Conservation (phyloP, 2,329 filamentous ascomycete species). For the Fusarium sp. region DNA sequence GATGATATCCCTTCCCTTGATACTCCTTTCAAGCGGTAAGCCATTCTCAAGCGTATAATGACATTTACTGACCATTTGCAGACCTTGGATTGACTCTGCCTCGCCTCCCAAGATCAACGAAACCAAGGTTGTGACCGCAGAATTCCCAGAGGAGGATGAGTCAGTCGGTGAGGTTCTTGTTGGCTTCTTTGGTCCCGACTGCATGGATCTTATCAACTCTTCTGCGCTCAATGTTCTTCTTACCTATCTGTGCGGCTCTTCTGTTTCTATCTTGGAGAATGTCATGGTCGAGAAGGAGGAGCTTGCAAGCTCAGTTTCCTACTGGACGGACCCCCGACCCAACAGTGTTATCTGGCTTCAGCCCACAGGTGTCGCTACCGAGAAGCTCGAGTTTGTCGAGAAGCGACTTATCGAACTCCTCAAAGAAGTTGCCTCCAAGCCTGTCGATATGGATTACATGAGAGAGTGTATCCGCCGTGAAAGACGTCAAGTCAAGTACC, state of each 20-base stretch:
- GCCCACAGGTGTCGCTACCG: slow-evolving; percentile 86
- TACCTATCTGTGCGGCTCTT: slow-evolving; percentile 91
- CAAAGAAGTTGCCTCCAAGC: slow-evolving; percentile 80
- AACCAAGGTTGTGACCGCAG: slow-evolving; percentile 80
- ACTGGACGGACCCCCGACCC: slow-evolving; percentile 82
- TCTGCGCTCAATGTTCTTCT: slow-evolving; percentile 84
- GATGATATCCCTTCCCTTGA: slow-evolving; percentile 81
- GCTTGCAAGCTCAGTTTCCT: slow-evolving; percentile 85
- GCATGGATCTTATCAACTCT: slow-evolving; percentile 73
- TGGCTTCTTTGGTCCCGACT: slow-evolving; percentile 87
- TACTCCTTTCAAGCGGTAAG: slow-evolving; percentile 76
- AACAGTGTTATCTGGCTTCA: slow-evolving; percentile 88
- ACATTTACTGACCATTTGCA: slow-evolving; percentile 39
- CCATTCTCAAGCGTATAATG: rapidly evolving
- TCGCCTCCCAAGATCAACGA: slow-evolving; percentile 78
- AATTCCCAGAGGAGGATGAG: slow-evolving; percentile 97
- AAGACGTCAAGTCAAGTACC: slow-evolving; percentile 82
- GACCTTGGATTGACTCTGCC: slow-evolving; percentile 89
- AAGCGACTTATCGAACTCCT: slow-evolving; percentile 86
- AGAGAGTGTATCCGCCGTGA: slow-evolving; percentile 87
- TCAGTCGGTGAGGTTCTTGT: slow-evolving; percentile 89
- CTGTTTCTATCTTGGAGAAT: slow-evolving; percentile 92
- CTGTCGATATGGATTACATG: slow-evolving; percentile 91
- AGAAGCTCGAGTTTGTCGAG: slow-evolving; percentile 85
- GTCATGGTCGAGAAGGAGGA: slow-evolving; percentile 92